Conservation (phyloP, 352 stramenopile genomes). For the Globisporangium emineosum region DNA sequence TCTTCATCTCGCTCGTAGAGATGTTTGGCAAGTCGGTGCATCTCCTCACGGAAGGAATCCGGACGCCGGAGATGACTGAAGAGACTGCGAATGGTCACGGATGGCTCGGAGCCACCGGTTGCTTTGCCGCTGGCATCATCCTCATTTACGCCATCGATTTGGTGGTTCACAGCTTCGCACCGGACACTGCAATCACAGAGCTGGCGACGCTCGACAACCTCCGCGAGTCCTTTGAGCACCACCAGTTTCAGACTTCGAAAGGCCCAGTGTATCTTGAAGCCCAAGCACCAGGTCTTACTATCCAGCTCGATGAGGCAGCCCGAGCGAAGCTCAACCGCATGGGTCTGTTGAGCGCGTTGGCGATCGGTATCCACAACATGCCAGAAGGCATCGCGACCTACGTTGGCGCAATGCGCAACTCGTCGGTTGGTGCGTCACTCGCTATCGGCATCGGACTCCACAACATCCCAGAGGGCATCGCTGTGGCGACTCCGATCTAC, state of each 20-base stretch:
- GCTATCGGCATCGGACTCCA: constrained; percentile 95
- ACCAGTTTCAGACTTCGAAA: constrained; percentile 20
- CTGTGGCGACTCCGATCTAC: constrained; percentile 95
- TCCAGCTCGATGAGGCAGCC: constrained; percentile 39
- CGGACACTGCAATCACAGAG: constrained; percentile 28
- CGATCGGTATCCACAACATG: constrained; percentile 95
- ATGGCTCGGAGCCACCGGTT: constrained; percentile 78
- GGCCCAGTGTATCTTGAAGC: constrained; percentile 24
- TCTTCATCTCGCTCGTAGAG: constrained; percentile 76
- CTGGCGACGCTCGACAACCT: constrained; percentile 23
- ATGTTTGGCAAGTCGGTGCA: constrained; percentile 49
- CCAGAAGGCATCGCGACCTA: constrained; percentile 96
- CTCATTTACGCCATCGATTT: constrained; percentile 51
- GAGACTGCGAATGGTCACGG: constrained; percentile 32
- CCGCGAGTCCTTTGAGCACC: constrained; percentile 29
- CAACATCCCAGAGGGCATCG: constrained; percentile 97
- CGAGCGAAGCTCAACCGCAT: constrained; percentile 72
- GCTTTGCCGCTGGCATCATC: constrained; percentile 83
- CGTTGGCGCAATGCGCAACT: constrained; percentile 87
- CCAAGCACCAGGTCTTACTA: constrained; percentile 25
- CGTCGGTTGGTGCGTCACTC: constrained; percentile 87
- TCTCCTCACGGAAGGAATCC: constrained; percentile 36
- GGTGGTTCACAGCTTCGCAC: constrained; percentile 39
- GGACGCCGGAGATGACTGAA: constrained; percentile 25
- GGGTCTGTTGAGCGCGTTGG: constrained; percentile 90